Percentiles rank a stretch among this genome's conserved stretches.
phyloP scores from a whole-genome alignment of 2,329 filamentous ascomycete species.

The Colletotrichum sp. region DNA sequence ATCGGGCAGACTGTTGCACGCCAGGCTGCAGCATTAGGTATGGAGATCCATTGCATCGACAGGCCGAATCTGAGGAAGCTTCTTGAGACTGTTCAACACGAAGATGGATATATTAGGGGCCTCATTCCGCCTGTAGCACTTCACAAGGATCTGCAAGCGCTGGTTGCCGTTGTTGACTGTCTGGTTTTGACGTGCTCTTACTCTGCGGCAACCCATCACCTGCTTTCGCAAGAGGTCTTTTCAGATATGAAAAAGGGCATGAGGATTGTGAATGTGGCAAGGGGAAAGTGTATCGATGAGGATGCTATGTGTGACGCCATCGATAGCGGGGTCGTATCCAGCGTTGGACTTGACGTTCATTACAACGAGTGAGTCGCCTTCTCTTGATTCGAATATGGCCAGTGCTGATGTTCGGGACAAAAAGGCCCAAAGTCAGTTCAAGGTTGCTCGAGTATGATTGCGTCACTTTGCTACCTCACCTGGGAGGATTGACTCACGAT shows the following conservation, averaged over 20 bases:
- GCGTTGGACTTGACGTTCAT: slow-evolving; percentile 24
- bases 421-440: neutral
- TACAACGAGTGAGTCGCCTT: slow-evolving; percentile 15
- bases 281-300: slow-evolving; percentile 25
- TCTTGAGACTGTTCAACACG: neutral
- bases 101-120: neutral
- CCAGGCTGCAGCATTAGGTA: neutral
- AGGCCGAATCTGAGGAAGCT: neutral
- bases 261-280: slow-evolving; percentile 24
- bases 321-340: slow-evolving; percentile 10
- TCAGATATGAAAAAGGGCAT: slow-evolving; percentile 20
- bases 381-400: fast-evolving
- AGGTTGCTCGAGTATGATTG: neutral
- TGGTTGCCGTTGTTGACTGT: neutral
- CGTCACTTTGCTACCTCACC: neutral
- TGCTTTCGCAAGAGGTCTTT: slow-evolving; percentile 10
- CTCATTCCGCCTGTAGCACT: neutral
- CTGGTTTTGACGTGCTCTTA: slow-evolving; percentile 23
- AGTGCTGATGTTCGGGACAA: neutral
- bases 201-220: slow-evolving; percentile 21
- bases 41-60: slow-evolving; percentile 1
- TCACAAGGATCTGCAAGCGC: neutral
- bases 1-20: neutral
- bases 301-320: slow-evolving; percentile 23
- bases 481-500: neutral